These are phyloP conservation scores for Ulota crispa DNA, from an alignment of 225 moss, liverwort and hornwort genomes.

Conservation along the genomic window DNA sequence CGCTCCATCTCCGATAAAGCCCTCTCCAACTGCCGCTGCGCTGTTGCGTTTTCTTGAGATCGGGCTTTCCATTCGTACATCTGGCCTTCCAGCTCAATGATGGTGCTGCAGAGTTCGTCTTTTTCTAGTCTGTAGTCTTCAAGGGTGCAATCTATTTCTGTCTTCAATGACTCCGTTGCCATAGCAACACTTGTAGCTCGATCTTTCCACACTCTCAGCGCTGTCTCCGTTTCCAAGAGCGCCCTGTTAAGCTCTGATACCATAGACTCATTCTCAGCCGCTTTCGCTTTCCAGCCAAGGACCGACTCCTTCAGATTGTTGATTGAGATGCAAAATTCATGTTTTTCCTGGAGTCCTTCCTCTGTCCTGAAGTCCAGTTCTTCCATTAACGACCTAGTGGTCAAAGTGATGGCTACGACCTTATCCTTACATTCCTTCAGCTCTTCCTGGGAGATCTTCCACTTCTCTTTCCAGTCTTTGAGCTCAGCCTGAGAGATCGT, in stretches of 20 bases:
- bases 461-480: conserved; percentile 31
- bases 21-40: conserved; percentile 38
- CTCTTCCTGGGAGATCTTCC: conserved; percentile 27
- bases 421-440: conserved; percentile 45
- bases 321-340: conserved; percentile 38
- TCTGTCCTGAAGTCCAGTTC: conserved; percentile 42
- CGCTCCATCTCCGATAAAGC: conserved; percentile 40
- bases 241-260: conserved; percentile 29
- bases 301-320: conserved; percentile 35
- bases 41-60: conserved; percentile 36
- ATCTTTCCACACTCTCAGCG: conserved; percentile 44
- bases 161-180: conserved; percentile 31
- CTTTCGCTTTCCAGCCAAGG: conserved; percentile 42
- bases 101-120: conserved; percentile 35
- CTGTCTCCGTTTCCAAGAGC: conserved; percentile 30
- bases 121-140: conserved; percentile 37
- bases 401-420: conserved; percentile 28
- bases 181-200: conserved; percentile 33
- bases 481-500: conserved; percentile 31
- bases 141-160: conserved; percentile 31
- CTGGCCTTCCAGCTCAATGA: conserved; percentile 35
- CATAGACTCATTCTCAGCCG: conserved; percentile 34
- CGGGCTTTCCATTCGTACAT: conserved; percentile 50
- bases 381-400: conserved; percentile 40
- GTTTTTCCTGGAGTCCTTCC: conserved; percentile 45